Evolutionary conservation across 345 rosid genomes (phyloP).

Genomic region (Balakata baccata): DNA sequence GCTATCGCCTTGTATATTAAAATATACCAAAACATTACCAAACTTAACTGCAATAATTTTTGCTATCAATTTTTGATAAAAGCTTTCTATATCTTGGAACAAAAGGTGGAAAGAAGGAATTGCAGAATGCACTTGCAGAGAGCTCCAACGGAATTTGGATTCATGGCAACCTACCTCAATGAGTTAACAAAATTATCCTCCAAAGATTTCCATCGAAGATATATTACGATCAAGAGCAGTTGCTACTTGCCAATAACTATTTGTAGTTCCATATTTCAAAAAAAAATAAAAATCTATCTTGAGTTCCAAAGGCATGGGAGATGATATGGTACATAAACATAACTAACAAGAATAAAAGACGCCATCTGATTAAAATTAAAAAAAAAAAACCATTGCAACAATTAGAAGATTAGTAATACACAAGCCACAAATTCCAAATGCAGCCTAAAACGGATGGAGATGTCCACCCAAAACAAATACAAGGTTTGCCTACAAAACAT

Average conservation of each 20-base stretch:
- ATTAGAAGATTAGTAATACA: conserved; percentile 21
- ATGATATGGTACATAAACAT: not conserved
- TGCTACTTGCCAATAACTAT: not conserved
- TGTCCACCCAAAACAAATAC: conserved; percentile 18
- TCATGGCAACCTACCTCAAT: not conserved
- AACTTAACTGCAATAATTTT: too few species aligned
- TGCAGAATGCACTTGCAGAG: too few species aligned
- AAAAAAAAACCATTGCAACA: conserved; percentile 6
- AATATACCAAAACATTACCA: too few species aligned
- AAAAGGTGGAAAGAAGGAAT: too few species aligned
- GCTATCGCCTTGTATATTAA: too few species aligned
- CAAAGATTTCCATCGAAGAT: not conserved
- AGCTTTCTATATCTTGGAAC: too few species aligned
- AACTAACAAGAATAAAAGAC: not conserved
- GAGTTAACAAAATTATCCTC: not conserved
- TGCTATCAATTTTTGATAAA: too few species aligned
- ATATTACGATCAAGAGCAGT: not conserved
- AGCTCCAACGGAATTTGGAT: not conserved
- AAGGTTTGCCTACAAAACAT: conserved; percentile 27
- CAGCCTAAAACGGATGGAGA: conserved; percentile 25
- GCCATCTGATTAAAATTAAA: not conserved
- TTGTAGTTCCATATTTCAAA: not conserved
- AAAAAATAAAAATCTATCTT: too few species aligned
- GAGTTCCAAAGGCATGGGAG: not conserved
- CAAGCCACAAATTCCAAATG: conserved; percentile 20